Conservation (phyloP, 2,329 filamentous ascomycete species). For the Pseudofabraea citricarpa region DNA sequence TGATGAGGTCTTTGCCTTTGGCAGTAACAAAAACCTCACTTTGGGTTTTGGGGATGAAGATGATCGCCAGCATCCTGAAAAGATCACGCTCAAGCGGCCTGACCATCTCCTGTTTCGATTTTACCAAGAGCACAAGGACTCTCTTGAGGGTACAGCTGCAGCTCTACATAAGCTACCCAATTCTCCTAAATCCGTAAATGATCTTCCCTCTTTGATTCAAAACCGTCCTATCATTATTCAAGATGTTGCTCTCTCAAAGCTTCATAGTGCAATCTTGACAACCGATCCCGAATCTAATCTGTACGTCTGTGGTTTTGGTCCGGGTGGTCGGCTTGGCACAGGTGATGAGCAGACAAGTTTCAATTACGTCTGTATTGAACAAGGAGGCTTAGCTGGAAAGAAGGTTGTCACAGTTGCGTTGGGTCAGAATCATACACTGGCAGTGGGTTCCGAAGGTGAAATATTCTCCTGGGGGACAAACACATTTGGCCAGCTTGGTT, state of each 20-base stretch:
- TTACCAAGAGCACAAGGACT: slow-evolving; percentile 60
- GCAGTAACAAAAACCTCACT: slow-evolving; percentile 92
- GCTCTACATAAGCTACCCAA: slow-evolving; percentile 9
- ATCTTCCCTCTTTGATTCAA: slow-evolving; percentile 68
- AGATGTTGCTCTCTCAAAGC: slow-evolving; percentile 82
- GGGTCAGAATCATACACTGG: slow-evolving; percentile 87
- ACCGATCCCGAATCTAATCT: slow-evolving; percentile 84
- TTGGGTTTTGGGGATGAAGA: slow-evolving; percentile 94
- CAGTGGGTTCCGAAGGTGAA: slow-evolving; percentile 79
- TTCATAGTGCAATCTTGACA: slow-evolving; percentile 86
- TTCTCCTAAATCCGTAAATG: slow-evolving; percentile 31
- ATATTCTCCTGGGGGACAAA: slow-evolving; percentile 95
- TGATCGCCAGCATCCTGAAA: slow-evolving; percentile 89
- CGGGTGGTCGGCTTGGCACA: slow-evolving; percentile 81
- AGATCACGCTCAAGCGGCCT: slow-evolving; percentile 70
- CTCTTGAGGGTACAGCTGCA: slow-evolving; percentile 19
- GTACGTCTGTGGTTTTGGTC: slow-evolving; percentile 88
- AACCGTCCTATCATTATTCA: slow-evolving; percentile 71
- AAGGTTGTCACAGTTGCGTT: slow-evolving; percentile 74
- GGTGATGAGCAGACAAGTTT: slow-evolving; percentile 90
- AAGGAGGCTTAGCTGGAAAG: slow-evolving; percentile 66
- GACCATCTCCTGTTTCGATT: slow-evolving; percentile 72
- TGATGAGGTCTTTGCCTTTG: slow-evolving; percentile 89
- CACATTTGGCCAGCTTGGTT: slow-evolving; percentile 79
- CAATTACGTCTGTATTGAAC: slow-evolving; percentile 76